Evolutionary conservation across 345 rosid genomes (phyloP).

Genomic region (Geranium brycei): DNA sequence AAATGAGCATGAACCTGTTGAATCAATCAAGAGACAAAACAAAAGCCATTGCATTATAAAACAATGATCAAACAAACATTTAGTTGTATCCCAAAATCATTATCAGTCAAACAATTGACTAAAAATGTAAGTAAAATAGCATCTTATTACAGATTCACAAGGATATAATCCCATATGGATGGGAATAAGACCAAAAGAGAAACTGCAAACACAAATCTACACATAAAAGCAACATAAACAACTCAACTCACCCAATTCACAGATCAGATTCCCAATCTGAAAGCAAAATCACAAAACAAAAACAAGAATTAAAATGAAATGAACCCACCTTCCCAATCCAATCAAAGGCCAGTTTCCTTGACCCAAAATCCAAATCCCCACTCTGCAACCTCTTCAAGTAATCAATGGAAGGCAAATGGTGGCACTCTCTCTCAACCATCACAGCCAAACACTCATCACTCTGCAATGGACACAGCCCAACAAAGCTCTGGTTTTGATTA

Average conservation of each 20-base stretch:
- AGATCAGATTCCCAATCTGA: slow-evolving; percentile 1
- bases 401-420: slow-evolving; percentile 37
- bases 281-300: not conserved
- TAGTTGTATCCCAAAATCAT: slow-evolving; percentile 10
- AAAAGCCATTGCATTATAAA: too few species aligned
- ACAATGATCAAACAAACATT: too few species aligned
- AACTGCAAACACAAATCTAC: not conserved
- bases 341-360: slow-evolving; percentile 42
- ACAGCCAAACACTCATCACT: slow-evolving; percentile 41
- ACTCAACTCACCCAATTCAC: not conserved
- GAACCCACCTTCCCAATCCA: slow-evolving; percentile 57
- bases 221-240: not conserved
- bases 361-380: slow-evolving; percentile 41
- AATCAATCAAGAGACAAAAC: slow-evolving; percentile 8
- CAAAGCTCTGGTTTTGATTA: slow-evolving; percentile 15
- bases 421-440: slow-evolving; percentile 48
- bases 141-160: not conserved
- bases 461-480: slow-evolving; percentile 26
- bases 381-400: slow-evolving; percentile 37
- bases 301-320: not conserved
- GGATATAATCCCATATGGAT: slow-evolving; percentile 1
- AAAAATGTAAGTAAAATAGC: slow-evolving; percentile 8
- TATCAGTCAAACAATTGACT: slow-evolving; percentile 11
- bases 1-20: slow-evolving; percentile 53
- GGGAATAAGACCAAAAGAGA: not conserved